A percentile compares a stretch with the other conserved stretches of the same genome.
Conservation (phyloP, 2,329 filamentous ascomycete species). For the Fusarium nanum region DNA sequence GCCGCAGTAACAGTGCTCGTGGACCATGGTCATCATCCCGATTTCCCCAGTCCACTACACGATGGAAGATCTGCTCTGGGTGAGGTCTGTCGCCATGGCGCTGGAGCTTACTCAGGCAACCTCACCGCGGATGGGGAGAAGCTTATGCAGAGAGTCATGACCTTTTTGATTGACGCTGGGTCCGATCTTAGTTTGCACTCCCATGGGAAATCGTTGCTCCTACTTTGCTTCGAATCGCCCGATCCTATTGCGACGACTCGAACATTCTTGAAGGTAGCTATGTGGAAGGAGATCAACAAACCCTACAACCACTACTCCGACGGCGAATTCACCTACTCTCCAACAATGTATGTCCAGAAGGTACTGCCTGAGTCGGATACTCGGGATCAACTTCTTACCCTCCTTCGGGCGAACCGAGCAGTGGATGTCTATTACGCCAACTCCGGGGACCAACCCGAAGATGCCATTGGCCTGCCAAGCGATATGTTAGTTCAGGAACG, state of each 20-base stretch:
- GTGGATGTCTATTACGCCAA: constrained; percentile 66
- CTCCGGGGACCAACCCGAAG: constrained; percentile 64
- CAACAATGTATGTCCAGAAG: constrained; percentile 70
- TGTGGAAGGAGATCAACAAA: constrained; percentile 74
- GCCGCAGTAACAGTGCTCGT: constrained; percentile 67
- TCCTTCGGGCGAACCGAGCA: constrained; percentile 65
- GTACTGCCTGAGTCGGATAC: constrained; percentile 56
- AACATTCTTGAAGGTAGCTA: constrained; percentile 69
- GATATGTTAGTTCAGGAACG: constrained; percentile 63
- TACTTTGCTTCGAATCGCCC: constrained; percentile 69
- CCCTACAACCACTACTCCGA: constrained; percentile 66
- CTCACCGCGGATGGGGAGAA: constrained; percentile 62
- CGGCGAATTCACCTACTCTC: constrained; percentile 69
- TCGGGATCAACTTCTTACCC: constrained; percentile 57
- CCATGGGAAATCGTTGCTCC: constrained; percentile 68
- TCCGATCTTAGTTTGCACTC: constrained; percentile 67
- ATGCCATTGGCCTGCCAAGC: constrained; percentile 63
- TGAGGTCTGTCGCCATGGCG: constrained; percentile 70
- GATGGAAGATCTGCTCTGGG: constrained; percentile 72
- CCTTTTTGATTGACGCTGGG: constrained; percentile 65
- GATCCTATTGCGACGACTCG: constrained; percentile 67
- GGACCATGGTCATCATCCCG: constrained; percentile 69
- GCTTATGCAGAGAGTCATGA: constrained; percentile 67
- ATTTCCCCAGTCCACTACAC: constrained; percentile 73
- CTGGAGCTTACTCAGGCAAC: constrained; percentile 53